Base-by-base conservation (phyloP, 2,329 filamentous ascomycete genomes). In the Iodosphaeria phyllophila region DNA sequence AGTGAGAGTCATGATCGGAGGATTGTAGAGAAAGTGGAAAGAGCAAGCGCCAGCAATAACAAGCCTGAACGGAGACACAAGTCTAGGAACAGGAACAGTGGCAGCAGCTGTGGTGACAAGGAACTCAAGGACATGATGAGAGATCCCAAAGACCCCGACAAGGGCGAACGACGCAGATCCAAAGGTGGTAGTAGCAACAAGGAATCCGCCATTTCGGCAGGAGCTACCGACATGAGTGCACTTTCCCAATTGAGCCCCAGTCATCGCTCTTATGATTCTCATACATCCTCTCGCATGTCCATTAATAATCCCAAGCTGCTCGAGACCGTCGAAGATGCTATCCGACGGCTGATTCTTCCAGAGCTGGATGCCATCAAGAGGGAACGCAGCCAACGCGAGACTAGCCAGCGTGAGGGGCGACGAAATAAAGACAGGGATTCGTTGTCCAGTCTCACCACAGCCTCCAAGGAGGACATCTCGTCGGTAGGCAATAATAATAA, bases 221-320 rank as follows among this genome's bases (percentile, higher is more conserved):
- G n/a, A n/a, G 62, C 43, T 3, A 52, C 51, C 16, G 64, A 69
- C 27, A 64, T 64, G 18, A 66, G 59, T 39, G 41, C 61, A 20
- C 38, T 68, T 27, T 67, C 63, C 8, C 56, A 58, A 34, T 30
- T 64, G 11, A 52, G 60, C 5, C 51, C 57, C 17, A 66, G 58
- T 41, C 62, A 69, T 35, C 59, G 60, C 22, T 68, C 64, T 1
- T 47, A 58, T 29, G 62, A 67, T 34, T 56, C 61, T 32, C 56
- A 64, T 41, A 64, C 63, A 13, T 68, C 64, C 15, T 56, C 54
- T 13, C 50, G 54, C 13, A 79, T 80, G 3, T 86, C 79, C 0
- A 79, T 91, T 45, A 92, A 91, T 51, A 92, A 93, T 40, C 84
- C 84, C 0, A 89, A 82, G 43, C 55, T 93, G 2, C 62, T 93